These are phyloP conservation scores for Millerozyma miso DNA, from an alignment of 805 yeast genomes.

Conservation along the genomic window DNA sequence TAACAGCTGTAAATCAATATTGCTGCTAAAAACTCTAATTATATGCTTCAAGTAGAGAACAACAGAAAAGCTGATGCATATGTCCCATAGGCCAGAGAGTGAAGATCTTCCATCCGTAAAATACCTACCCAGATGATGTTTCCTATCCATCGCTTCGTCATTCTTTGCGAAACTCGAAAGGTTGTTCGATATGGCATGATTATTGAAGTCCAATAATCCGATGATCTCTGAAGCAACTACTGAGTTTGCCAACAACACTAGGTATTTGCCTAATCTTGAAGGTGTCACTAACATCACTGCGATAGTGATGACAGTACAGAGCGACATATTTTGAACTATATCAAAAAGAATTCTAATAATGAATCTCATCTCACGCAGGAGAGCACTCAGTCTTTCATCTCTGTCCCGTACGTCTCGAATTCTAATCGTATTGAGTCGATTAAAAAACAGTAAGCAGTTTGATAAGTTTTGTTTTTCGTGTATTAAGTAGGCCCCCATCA, in stretches of 20 bases:
- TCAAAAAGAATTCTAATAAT: neutral
- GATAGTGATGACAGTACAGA: neutral
- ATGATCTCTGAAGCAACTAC: conserved; percentile 27
- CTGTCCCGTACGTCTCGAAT: neutral
- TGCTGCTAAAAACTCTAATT: neutral
- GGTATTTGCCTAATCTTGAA: conserved; percentile 10
- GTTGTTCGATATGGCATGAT: conserved; percentile 17
- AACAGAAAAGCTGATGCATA: neutral
- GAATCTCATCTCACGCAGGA: neutral
- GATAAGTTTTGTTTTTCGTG: neutral
- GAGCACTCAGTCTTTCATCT: neutral
- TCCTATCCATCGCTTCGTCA: neutral
- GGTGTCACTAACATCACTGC: neutral
- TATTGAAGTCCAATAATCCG: conserved; percentile 22
- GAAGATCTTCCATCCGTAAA: neutral
- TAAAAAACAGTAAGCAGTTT: neutral
- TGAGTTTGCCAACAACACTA: conserved; percentile 25
- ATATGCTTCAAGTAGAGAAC: neutral
- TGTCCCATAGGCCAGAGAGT: neutral
- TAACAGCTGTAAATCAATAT: neutral
- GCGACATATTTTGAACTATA: neutral
- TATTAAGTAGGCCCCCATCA: conserved; percentile 16
- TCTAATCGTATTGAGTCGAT: neutral
- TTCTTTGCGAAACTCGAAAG: conserved; percentile 5
- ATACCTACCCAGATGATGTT: neutral